Base-by-base conservation (phyloP, 2,329 filamentous ascomycete species). In the Cladosporium colombiae region DNA sequence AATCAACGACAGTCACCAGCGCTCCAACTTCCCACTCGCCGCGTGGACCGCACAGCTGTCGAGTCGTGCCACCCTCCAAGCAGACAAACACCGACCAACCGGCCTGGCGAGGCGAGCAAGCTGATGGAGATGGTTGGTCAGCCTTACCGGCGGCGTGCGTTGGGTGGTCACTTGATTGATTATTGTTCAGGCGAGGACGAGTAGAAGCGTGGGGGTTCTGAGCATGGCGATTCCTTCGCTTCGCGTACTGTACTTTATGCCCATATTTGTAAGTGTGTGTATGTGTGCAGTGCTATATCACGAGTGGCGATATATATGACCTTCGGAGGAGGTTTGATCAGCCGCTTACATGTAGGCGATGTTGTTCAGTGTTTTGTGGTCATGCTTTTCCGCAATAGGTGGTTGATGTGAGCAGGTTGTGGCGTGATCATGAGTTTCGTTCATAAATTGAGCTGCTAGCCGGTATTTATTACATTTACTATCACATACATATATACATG, bases 111-210 rank as follows among this genome's bases (percentile, higher is more conserved):
- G 29, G 50, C 27, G 27, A 53, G 33, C n/a, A 29, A 53, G 50
- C 50, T 53, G 27, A 53, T 37, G 11, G 44, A 25, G 44, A 27
- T 57, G 33, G 55, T 57, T 57, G 55, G 55, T 57, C 55, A 57
- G 55, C 55, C 55, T 57, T 57, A 57, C 55, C 33, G 55, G 33
- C 55, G 55, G n/a, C 33, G 33, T 35, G 33, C 33, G 33, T 14
- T 14, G 55, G 33, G 55, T 57, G 55, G 37, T 57, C 55, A 57
- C 55, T 57, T 57, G 55, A 44, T 57, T 57, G 55, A 44, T n/a
- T 3, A 40, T 40, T 57, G 33, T 57, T 40, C 29, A 57, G 55
- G 55, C 21, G 53, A 52, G 23, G 21, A 50, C n/a, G 35, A 35
- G 25, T 25, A 18, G 27, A 29, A 37, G 55, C 55, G 55, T 57